Evolutionary conservation across 1,139 yeast genomes (phyloP).

Genomic region (Debaryomyces sp.): DNA sequence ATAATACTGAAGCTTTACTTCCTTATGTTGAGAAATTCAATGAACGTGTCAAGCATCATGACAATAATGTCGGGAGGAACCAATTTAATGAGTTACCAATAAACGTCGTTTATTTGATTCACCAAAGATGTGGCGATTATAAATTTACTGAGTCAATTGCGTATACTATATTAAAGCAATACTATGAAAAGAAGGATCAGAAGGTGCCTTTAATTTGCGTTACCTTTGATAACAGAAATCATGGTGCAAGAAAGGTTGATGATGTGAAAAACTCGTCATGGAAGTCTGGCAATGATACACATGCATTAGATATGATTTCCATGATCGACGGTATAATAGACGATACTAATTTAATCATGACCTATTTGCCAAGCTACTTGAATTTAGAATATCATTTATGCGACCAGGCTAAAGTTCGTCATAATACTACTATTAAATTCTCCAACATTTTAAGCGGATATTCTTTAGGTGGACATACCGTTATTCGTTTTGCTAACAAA

Average conservation of each 20-base stretch:
- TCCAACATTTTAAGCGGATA: constrained; percentile 52
- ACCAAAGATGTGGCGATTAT: constrained; percentile 36
- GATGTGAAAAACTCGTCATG: constrained; percentile 42
- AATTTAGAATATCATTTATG: constrained; percentile 34
- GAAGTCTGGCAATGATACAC: constrained; percentile 50
- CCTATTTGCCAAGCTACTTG: constrained; percentile 50
- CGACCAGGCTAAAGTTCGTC: constrained; percentile 20
- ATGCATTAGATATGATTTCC: constrained; percentile 57
- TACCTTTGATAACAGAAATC: constrained; percentile 63
- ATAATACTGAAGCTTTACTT: constrained; percentile 32
- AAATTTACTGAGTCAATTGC: constrained; percentile 37
- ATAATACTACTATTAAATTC: constrained; percentile 24
- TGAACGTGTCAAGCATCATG: constrained; percentile 8
- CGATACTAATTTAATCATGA: constrained; percentile 52
- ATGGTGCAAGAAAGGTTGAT: constrained; percentile 53
- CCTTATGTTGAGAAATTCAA: constrained; percentile 26
- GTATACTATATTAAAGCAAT: constrained; percentile 28
- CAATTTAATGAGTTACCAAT: constrained; percentile 29
- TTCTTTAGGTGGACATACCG: constrained; percentile 64
- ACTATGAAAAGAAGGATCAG: constrained; percentile 20
- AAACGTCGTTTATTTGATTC: constrained; percentile 43
- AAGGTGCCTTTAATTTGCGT: constrained; percentile 46
- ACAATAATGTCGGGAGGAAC: constrained; percentile 4
- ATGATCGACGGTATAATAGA: constrained; percentile 52
- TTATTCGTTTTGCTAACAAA: constrained; percentile 48